Conservation (phyloP, 1,284 basidiomycete genomes). For the Cystobasidium slooffiae region DNA sequence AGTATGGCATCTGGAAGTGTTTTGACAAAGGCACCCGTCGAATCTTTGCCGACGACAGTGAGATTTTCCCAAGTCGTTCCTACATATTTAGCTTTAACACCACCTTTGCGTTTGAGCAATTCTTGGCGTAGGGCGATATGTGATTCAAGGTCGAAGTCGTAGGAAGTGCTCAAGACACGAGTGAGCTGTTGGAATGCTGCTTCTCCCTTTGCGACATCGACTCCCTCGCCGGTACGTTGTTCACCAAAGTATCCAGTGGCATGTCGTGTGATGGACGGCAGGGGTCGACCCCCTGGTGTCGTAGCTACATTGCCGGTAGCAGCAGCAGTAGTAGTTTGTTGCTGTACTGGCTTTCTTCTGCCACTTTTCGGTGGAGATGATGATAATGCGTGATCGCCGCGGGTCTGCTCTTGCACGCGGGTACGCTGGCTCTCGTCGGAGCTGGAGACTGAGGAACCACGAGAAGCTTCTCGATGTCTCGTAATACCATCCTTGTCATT, state of each 20-base stretch:
- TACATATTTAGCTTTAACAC: conserved; percentile 7
- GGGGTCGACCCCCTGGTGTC: neutral
- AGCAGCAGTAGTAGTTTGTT: neutral
- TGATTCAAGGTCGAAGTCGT: conserved; percentile 11
- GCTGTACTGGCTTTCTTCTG: neutral
- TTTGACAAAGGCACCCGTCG: conserved; percentile 22
- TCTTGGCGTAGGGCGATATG: conserved; percentile 12
- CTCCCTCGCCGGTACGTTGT: conserved; percentile 15
- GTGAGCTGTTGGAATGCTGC: conserved; percentile 2
- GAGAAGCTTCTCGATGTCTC: neutral
- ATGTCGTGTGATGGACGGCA: neutral
- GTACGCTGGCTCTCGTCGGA: conserved; percentile 18
- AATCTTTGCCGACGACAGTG: conserved; percentile 17
- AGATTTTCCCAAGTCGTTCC: conserved; percentile 19
- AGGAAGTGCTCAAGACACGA: conserved; percentile 2
- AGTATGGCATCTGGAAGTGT: conserved; percentile 14
- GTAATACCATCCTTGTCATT: neutral
- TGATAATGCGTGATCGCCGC: neutral
- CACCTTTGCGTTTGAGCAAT: conserved; percentile 14
- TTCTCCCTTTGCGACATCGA: conserved; percentile 11
- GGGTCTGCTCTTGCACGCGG: conserved; percentile 7
- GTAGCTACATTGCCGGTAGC: neutral
- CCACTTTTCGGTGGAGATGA: neutral
- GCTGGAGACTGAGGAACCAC: neutral
- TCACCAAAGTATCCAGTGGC: conserved; percentile 26